Base-by-base conservation (phyloP, 73 alveolate genomes). In the Paramecium primaurelia region DNA sequence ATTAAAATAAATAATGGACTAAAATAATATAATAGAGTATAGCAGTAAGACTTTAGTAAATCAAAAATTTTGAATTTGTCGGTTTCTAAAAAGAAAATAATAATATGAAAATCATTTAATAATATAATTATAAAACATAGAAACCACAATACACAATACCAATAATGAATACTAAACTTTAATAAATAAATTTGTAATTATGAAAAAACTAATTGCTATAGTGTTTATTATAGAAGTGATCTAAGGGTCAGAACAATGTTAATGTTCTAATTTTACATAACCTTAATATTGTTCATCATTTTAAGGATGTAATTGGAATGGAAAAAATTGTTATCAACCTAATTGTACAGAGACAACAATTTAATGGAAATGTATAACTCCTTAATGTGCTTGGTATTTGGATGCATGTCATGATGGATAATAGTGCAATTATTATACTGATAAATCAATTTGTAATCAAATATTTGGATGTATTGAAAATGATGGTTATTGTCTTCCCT, bases 401-500 rank as follows among this genome's bases (percentile, higher is more conserved):
- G 68, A 73, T 73, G 5, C 12, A 32, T 73, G 87, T 73, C 59
- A 73, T 37, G 38, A 36, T 73, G 58, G 60, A 11, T 38, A 73
- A 18, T 37, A 36, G 26, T 73, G 87, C n/a, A 73, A 73, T 38
- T 73, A 36, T 73, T 37, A 37, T 38, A 37, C 87, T 14, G 36
- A 73, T 73, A 37, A 34, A 73, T 18, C 14, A 37, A 73, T 73
- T 36, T 73, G 87, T 20, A 40, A 34, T 22, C n/a, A 38, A 73
- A 12, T 37, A 1, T 73, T 73, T 40, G 87, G 87, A 14, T 73
- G 87, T 73, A 44, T 36, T 8, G 40, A 18, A 10, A 73, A 73
- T 38, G 87, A 73, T 73, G 87, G 87, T 12, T 73, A 37, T 73
- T 73, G 87, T 73, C 47, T 73, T 20, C 60, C 58, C 6, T 73